Conservation (phyloP, 129 eudicot species). For the Lonicera japonica region DNA sequence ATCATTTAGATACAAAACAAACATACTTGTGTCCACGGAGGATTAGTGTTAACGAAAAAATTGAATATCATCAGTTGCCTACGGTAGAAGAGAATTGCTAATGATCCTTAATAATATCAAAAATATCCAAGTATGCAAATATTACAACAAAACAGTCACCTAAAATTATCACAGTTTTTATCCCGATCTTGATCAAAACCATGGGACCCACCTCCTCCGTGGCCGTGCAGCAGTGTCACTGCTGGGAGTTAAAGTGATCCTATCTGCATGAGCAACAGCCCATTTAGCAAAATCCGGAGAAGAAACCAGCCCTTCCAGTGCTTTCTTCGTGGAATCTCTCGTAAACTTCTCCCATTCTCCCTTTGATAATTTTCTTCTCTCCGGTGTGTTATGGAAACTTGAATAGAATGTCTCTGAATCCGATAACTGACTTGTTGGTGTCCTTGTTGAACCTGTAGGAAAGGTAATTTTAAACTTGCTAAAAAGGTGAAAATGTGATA, state of each 20-base stretch:
- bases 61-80: too few relatives aligned
- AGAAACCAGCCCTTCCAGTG: conserved; percentile 72
- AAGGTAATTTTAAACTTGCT: neutral
- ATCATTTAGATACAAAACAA: too few relatives aligned
- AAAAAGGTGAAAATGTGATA: too few relatives aligned
- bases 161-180: neutral
- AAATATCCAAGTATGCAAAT: neutral
- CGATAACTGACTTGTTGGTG: conserved; percentile 20
- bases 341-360: conserved; percentile 77
- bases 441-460: conserved; percentile 23
- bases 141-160: neutral
- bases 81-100: too few relatives aligned
- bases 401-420: conserved; percentile 66
- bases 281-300: conserved; percentile 80
- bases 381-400: conserved; percentile 56
- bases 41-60: too few relatives aligned
- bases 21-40: too few relatives aligned
- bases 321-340: conserved; percentile 64
- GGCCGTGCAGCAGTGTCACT: conserved; percentile 21
- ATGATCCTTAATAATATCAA: too few relatives aligned
- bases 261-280: conserved; percentile 87
- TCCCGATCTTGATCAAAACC: conserved; percentile 32
- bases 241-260: conserved; percentile 61
- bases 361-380: conserved; percentile 53
- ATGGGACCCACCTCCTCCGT: conserved; percentile 45